phyloP scores from a whole-genome alignment of 1,139 yeast species.

The Kodamaea sp. region DNA sequence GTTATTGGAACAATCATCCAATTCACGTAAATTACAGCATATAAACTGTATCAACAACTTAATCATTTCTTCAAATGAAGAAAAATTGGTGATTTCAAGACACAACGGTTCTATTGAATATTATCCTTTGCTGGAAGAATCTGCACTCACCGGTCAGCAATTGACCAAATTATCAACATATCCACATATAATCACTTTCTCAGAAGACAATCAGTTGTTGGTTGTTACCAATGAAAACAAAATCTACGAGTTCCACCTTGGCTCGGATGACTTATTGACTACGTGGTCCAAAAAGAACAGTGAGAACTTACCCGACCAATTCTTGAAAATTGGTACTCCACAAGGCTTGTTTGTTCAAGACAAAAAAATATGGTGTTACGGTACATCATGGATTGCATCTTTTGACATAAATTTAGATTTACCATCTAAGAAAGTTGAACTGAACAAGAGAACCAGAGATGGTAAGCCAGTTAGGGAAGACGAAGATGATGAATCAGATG shows the following conservation, averaged over 20 bases:
- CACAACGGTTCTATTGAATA: conserved; percentile 66
- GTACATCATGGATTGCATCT: conserved; percentile 78
- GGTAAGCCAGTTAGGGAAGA: conserved; percentile 49
- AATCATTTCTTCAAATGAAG: conserved; percentile 42
- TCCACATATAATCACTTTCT: conserved; percentile 62
- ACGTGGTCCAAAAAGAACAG: conserved; percentile 79
- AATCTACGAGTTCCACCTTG: conserved; percentile 56
- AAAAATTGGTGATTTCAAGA: conserved; percentile 53
- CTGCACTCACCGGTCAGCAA: conserved; percentile 10
- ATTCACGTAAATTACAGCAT: conserved; percentile 21
- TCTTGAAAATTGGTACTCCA: conserved; percentile 63
- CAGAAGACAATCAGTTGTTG: conserved; percentile 49
- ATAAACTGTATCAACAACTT: conserved; percentile 48
- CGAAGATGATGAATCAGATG: conserved; percentile 22
- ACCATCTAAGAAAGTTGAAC: conserved; percentile 35
- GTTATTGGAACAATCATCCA: conserved; percentile 24
- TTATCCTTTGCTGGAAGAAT: conserved; percentile 21
- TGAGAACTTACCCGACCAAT: conserved; percentile 68
- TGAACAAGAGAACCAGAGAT: conserved; percentile 61
- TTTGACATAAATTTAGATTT: conserved; percentile 65
- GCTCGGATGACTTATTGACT: conserved; percentile 45
- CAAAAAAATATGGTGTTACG: conserved; percentile 71
- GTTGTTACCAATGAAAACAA: conserved; percentile 74
- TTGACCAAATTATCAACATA: conserved; percentile 54
- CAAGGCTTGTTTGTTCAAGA: conserved; percentile 59